Evolutionary conservation across 495 filamentous ascomycete genomes (phyloP), one percentile per base, ranked within the genome.

Genomic region (Xylaria flabelliformis): DNA sequence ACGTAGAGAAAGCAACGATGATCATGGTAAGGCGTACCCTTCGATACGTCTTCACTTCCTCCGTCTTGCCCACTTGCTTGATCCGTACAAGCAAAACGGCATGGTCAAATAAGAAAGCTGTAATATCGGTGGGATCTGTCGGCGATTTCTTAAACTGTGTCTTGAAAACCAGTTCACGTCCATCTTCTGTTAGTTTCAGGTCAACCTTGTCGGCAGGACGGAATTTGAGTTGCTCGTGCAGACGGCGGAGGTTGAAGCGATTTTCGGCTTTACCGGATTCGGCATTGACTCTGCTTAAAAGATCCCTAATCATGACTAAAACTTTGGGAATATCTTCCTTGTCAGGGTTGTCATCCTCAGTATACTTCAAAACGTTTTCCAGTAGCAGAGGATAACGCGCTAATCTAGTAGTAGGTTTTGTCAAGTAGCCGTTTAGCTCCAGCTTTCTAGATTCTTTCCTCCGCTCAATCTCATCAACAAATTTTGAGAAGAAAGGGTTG

Each of bases 241-340:
- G 86, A 74, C 93, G 92, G 79, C 94, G 92, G 50, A 99, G 85
- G 80, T 98, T 98, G 84, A 97, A 98, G 64, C 95, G 92, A 76
- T 99, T 99, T 82, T 99, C 97, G 2, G 96, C 94, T 82, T 96
- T 97, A 74, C 97, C 97, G 75, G 94, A 97, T 80, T 98, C 97
- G 13, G 90, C 85, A 79, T 99, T 99, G 76, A 99, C 97, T 72
- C 91, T 89, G 24, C 89, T 90, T 63, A 99, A 82, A 75, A 97
- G 91, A 69, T 95, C 93, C 70, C 94, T 91, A 81, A 99, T 97
- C 79, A 91, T 85, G 58, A 83, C 87, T 74, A 97, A 88, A 13
- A 95, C 96, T 76, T 92, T 92, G 1, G 96, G 96, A 73, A 99
- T 91, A 80, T 98, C 95, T 70, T 92, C 85, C 81, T 91, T 94